phyloP scores from a whole-genome alignment of 495 filamentous ascomycete genomes.

The Parathielavia appendiculata region DNA sequence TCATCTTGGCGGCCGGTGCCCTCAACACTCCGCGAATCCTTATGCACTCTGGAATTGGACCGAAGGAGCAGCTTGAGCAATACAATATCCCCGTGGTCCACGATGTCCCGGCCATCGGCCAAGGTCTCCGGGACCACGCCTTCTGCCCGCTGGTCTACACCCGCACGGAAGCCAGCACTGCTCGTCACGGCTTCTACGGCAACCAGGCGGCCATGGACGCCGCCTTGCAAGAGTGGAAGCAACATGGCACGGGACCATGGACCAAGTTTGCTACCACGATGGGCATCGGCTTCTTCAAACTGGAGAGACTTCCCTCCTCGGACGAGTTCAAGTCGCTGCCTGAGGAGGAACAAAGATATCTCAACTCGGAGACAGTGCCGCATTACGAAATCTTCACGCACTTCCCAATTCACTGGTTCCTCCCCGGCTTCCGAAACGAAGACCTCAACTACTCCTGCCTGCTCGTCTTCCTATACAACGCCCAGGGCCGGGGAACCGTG shows the following conservation, averaged over 20 bases:
- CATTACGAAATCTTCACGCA: conserved; percentile 37
- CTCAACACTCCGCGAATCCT: conserved; percentile 57
- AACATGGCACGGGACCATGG: conserved; percentile 46
- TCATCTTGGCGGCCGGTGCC: conserved; percentile 55
- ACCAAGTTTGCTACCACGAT: conserved; percentile 38
- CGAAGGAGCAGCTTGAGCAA: conserved; percentile 45
- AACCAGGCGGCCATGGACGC: conserved; percentile 34
- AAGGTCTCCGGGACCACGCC: conserved; percentile 54
- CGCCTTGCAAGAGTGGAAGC: conserved; percentile 46
- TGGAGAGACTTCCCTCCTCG: conserved; percentile 27
- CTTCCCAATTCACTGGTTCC: conserved; percentile 44
- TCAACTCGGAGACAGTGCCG: conserved; percentile 42
- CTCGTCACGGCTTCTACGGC: conserved; percentile 30
- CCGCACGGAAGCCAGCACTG: conserved; percentile 27
- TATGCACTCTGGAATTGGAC: conserved; percentile 62
- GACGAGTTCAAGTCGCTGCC: conserved; percentile 46
- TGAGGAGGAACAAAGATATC: conserved; percentile 32
- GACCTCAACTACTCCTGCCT: conserved; percentile 32
- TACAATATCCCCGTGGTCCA: conserved; percentile 50
- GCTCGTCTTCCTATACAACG: conserved; percentile 35
- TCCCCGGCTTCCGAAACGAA: conserved; percentile 29
- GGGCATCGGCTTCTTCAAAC: conserved; percentile 52
- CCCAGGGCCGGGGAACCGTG: conserved; percentile 45
- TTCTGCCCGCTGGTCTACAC: conserved; percentile 28
- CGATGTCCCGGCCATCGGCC: conserved; percentile 48